These are phyloP conservation scores for Vitis hybrid DNA, from an alignment of 177 flowering plant genomes.

Conservation along the genomic window DNA sequence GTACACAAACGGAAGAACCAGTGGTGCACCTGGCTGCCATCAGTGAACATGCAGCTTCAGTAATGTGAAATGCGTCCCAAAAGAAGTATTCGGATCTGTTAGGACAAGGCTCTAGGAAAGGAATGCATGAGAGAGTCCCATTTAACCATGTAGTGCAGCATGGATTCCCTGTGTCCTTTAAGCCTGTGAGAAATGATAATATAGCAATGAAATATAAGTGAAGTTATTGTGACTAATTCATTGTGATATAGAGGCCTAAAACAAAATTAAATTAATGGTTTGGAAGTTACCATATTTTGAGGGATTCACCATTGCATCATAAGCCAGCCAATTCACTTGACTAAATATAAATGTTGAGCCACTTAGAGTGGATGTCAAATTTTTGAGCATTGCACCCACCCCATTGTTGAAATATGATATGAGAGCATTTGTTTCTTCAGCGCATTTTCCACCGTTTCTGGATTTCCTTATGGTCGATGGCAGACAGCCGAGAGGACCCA, in stretches of 20 bases:
- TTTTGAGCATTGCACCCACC: constrained; percentile 21
- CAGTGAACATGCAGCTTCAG: constrained; percentile 22
- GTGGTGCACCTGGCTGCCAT: constrained; percentile 23
- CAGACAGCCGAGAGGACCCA: constrained; percentile 39
- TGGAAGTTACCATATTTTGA: constrained; percentile 23
- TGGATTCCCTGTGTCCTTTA: constrained; percentile 22
- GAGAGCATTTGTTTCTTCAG: constrained; percentile 22
- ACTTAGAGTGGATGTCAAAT: constrained; percentile 16
- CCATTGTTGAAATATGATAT: constrained; percentile 22
- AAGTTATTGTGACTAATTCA: neutral
- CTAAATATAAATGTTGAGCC: constrained; percentile 32
- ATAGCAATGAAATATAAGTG: too few relatives aligned
- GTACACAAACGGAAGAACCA: constrained; percentile 17
- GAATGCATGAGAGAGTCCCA: constrained; percentile 27
- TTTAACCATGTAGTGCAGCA: constrained; percentile 29
- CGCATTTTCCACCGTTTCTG: constrained; percentile 17
- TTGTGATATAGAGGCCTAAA: neutral
- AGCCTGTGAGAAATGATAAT: constrained; percentile 5
- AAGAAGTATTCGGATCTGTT: constrained; percentile 16
- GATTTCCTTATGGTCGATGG: constrained; percentile 19
- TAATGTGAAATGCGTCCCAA: constrained; percentile 34
- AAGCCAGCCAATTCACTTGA: constrained; percentile 15
- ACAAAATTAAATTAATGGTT: neutral
- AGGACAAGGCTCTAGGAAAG: constrained; percentile 20
- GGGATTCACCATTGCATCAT: constrained; percentile 25